Conservation (phyloP, 768 basidiomycete species). For the Psilocybe cubensis region DNA sequence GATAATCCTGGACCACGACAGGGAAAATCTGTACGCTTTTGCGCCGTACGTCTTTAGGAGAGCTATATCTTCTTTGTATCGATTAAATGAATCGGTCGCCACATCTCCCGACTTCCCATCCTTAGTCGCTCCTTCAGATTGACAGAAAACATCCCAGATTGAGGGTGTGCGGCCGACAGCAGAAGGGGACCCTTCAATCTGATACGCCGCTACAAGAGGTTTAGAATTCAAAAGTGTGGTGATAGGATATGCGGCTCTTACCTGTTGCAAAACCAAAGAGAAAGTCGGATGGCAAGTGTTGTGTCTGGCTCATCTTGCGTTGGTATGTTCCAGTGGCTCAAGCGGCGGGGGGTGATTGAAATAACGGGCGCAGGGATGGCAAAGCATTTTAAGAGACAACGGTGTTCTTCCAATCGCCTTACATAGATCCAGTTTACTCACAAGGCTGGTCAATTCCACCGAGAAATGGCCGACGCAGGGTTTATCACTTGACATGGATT, state of each 20-base stretch:
- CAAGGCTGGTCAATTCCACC: too few relatives aligned
- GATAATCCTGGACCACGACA: conserved; percentile 76
- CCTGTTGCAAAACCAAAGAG: conserved; percentile 40
- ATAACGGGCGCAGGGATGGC: neutral
- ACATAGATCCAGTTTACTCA: too few relatives aligned
- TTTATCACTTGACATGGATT: too few relatives aligned
- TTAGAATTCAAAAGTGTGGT: neutral
- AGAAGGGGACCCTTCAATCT: conserved; percentile 71
- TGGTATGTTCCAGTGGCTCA: neutral
- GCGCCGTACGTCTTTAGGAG: conserved; percentile 66
- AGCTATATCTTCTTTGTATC: conserved; percentile 67
- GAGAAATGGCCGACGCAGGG: too few relatives aligned
- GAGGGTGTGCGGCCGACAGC: conserved; percentile 61
- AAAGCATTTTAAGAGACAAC: neutral
- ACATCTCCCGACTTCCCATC: conserved; percentile 68
- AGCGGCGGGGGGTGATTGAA: neutral
- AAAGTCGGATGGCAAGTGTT: conserved; percentile 34
- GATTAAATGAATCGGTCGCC: conserved; percentile 70
- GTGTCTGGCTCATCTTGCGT: neutral
- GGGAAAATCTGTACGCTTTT: conserved; percentile 74
- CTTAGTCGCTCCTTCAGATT: conserved; percentile 44
- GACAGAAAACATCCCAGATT: conserved; percentile 77
- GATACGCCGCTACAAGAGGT: conserved; percentile 57
- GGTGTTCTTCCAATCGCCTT: too few relatives aligned
- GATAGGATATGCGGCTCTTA: conserved; percentile 7